Evolutionary conservation across 2,329 filamentous ascomycete genomes (phyloP).

Genomic region (Elsinoe arachidis): DNA sequence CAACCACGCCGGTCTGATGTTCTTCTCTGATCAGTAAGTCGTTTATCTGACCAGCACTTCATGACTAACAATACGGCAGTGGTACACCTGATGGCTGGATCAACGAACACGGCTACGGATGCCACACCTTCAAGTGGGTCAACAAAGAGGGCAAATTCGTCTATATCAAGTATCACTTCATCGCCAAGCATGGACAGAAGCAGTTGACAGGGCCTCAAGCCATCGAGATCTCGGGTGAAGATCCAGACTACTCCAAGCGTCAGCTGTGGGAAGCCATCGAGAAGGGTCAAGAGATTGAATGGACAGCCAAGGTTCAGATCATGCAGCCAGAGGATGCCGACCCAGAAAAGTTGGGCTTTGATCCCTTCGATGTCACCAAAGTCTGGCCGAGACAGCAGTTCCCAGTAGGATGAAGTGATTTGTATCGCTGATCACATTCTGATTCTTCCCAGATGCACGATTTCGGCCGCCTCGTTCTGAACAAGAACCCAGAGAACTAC

Average conservation of each 20-base stretch:
- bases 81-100: conserved; percentile 42
- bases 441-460: conserved; percentile 30
- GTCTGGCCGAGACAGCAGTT: conserved; percentile 43
- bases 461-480: conserved; percentile 43
- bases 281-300: conserved; percentile 33
- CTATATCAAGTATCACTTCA: conserved; percentile 45
- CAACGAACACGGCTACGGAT: conserved; percentile 36
- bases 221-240: conserved; percentile 37
- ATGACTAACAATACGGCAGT: background rate
- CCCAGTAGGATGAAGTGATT: conserved; percentile 23
- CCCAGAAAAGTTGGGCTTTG: conserved; percentile 42
- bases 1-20: conserved; percentile 43
- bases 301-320: conserved; percentile 39
- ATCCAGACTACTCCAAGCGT: conserved; percentile 44
- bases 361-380: conserved; percentile 47
- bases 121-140: conserved; percentile 42
- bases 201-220: conserved; percentile 40
- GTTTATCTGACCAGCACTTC: background rate
- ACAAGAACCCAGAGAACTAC: conserved; percentile 48
- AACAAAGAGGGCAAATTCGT: conserved; percentile 41
- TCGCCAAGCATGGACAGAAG: conserved; percentile 40
- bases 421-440: background rate
- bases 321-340: conserved; percentile 41
- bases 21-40: conserved; percentile 38
- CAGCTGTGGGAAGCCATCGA: conserved; percentile 40